Evolutionary conservation across 495 filamentous ascomycete genomes (phyloP), one percentile per base, ranked within the genome.

Genomic region (Astrothelium subdiscretum): DNA sequence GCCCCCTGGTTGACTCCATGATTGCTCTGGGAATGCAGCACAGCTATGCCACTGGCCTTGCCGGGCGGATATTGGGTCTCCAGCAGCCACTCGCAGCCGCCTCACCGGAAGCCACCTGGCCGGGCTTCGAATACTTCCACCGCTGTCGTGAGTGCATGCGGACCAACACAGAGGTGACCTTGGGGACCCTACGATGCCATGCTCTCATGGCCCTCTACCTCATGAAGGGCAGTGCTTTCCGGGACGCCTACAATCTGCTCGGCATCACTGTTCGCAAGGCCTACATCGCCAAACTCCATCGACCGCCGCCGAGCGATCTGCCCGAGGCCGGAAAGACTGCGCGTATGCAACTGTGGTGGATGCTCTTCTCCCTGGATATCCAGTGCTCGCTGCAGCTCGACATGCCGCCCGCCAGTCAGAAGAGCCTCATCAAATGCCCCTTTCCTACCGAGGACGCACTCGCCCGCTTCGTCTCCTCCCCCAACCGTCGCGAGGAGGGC

Each of bases 351-450:
- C 43, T 48, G 43, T 48, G 43, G 43, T 48, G 43, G 43, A 48
- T 20, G 43, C 43, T 48, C 43, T 48, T 48, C 43, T 48, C 43
- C 43, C 43, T 48, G 12, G 43, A 48, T 48, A 22, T 48, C 43
- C 43, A 48, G 43, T 48, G 43, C 43, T 48, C 43, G 43, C 43
- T 48, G 43, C 43, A 48, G 2, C 43, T 48, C 43, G 43, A 48
- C 43, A 48, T 48, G 43, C 43, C 43, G 11, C 43, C 43, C 43
- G 43, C 43, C 43, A 48, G 43, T 22, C 43, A 48, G 43, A 48
- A 48, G n/a, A 48, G 43, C 43, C 43, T 48, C 43, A 48, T 48
- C n/a, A 48, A 48, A 48, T 48, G 43, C 43, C 43, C 43, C 43
- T 48, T 48, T 48, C 43, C 43, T 48, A 20, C 43, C 43, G 43